phyloP scores from a whole-genome alignment of 2,329 filamentous ascomycete genomes.

The Trichoderma atrobrunneum region DNA sequence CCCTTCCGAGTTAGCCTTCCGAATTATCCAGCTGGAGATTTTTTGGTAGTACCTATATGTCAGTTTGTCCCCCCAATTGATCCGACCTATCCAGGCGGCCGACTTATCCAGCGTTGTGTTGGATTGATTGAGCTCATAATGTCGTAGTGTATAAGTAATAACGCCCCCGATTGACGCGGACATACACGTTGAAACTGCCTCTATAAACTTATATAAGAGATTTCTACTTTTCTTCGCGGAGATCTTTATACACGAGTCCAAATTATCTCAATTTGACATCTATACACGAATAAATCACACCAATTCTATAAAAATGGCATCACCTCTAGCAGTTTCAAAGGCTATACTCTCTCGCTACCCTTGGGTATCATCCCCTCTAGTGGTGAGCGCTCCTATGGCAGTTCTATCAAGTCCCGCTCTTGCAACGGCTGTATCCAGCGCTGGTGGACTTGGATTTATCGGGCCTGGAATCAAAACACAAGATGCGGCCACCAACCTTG shows the following conservation, averaged over 20 bases:
- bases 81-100: neutral
- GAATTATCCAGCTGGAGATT: neutral
- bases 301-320: too few species aligned
- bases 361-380: neutral
- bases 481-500: too few species aligned
- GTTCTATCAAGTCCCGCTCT: too few species aligned
- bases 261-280: too few species aligned
- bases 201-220: neutral
- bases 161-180: too few species aligned
- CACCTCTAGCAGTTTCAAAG: neutral
- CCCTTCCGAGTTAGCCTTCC: neutral
- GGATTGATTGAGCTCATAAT: neutral
- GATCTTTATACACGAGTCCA: too few species aligned
- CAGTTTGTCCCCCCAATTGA: neutral
- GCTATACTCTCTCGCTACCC: neutral
- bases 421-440: too few species aligned
- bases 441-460: too few species aligned
- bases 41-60: neutral
- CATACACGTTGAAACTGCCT: neutral
- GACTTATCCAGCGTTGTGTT: neutral
- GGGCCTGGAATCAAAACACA: too few species aligned
- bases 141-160: neutral
- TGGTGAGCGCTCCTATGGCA: too few species aligned
- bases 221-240: neutral
- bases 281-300: too few species aligned